Evolutionary conservation across 192 early-diverging fungal genomes (phyloP).

Genomic region (Chytriomyces hyalinus): DNA sequence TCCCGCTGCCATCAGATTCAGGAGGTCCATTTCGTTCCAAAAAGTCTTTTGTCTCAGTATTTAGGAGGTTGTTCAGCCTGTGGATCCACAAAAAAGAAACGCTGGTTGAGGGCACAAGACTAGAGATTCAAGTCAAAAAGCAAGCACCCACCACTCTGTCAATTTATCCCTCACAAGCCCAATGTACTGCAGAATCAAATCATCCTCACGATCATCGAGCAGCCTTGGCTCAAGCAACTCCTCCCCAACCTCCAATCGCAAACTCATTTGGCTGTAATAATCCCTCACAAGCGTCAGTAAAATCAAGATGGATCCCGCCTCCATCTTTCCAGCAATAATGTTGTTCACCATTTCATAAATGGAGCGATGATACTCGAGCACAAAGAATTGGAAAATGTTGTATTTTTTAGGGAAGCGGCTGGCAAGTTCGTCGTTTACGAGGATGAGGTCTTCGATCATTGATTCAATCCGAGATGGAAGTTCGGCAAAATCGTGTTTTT

Average conservation of each 20-base stretch:
- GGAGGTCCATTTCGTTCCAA: slow-evolving; percentile 70
- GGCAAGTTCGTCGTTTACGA: slow-evolving; percentile 86
- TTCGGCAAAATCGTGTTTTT: slow-evolving; percentile 63
- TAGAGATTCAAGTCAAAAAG: not conserved
- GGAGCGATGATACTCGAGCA: slow-evolving; percentile 93
- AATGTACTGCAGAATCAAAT: slow-evolving; percentile 86
- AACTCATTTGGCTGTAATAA: slow-evolving; percentile 88
- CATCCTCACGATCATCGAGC: slow-evolving; percentile 92
- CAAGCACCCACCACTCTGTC: slow-evolving; percentile 72
- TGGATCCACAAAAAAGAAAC: too few relatives aligned
- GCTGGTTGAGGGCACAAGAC: not conserved
- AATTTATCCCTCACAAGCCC: slow-evolving; percentile 87
- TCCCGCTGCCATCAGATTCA: slow-evolving; percentile 75
- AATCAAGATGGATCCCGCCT: slow-evolving; percentile 85
- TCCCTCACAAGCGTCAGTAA: slow-evolving; percentile 90
- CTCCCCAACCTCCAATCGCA: slow-evolving; percentile 85
- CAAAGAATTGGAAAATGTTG: slow-evolving; percentile 94
- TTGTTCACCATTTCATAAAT: slow-evolving; percentile 82
- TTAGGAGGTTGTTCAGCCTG: slow-evolving; percentile 80
- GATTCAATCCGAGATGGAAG: slow-evolving; percentile 75
- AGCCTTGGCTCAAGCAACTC: slow-evolving; percentile 85
- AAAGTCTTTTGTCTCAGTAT: slow-evolving; percentile 81
- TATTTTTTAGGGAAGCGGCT: slow-evolving; percentile 89
- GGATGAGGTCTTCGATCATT: slow-evolving; percentile 86
- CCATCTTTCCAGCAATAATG: slow-evolving; percentile 72